Conservation (phyloP, 208 protist genomes). For the Plasmodiophora brassicae region DNA sequence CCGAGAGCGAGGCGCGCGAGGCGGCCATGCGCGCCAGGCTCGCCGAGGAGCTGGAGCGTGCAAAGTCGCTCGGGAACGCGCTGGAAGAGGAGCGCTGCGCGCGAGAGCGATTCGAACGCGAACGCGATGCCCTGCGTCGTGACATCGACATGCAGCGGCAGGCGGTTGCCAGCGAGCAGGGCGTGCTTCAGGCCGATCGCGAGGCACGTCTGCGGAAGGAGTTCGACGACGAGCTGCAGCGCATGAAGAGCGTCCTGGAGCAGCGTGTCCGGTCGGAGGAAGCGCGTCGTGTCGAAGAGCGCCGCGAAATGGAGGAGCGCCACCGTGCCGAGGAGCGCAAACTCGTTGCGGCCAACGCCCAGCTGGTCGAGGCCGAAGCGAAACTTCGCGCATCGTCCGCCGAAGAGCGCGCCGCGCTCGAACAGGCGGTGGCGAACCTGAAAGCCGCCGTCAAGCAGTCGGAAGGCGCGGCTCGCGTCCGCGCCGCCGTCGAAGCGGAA, state of each 20-base stretch:
- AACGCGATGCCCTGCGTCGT: not conserved
- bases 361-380: not conserved
- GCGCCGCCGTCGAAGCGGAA: not conserved
- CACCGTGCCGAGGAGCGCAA: not conserved
- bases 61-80: not conserved
- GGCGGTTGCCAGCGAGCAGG: not conserved
- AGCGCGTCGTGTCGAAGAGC: not conserved
- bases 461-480: not conserved
- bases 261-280: not conserved
- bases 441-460: not conserved
- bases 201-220: not conserved
- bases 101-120: not conserved
- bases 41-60: not conserved
- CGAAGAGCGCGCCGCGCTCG: not conserved
- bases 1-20: not conserved
- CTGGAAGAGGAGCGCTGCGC: not conserved
- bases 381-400: not conserved
- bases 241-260: not conserved
- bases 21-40: not conserved
- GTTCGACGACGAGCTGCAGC: conserved; percentile 17
- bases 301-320: not conserved
- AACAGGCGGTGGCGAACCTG: not conserved
- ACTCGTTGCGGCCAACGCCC: not conserved
- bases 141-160: not conserved
- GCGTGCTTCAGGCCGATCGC: not conserved